A percentile compares a stretch with the other conserved stretches of the same genome.
Conservation (phyloP, 805 yeast species). For the Teunomyces cretensis region DNA sequence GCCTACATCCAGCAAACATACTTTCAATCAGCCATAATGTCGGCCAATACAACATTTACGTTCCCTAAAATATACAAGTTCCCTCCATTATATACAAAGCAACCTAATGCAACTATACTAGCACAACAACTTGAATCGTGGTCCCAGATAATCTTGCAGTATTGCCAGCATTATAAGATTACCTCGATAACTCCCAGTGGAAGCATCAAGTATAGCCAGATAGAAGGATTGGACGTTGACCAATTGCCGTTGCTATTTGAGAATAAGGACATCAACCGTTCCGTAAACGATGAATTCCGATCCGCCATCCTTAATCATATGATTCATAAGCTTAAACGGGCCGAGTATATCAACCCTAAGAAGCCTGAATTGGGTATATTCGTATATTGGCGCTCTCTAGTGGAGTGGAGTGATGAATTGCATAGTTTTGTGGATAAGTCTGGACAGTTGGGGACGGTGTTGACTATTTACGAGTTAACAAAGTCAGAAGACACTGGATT, state of each 20-base stretch:
- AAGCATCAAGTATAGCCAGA: constrained; percentile 26
- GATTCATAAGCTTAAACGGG: constrained; percentile 51
- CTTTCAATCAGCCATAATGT: background rate
- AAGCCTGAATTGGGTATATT: constrained; percentile 66
- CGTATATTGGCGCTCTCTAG: constrained; percentile 59
- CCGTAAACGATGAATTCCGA: constrained; percentile 54
- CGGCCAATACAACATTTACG: constrained; percentile 15
- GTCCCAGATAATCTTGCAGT: constrained; percentile 62
- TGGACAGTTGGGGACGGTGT: constrained; percentile 73
- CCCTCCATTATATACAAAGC: constrained; percentile 91
- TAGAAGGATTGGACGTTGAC: constrained; percentile 14
- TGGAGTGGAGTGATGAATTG: constrained; percentile 38
- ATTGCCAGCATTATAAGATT: constrained; percentile 54
- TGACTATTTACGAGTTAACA: constrained; percentile 79
- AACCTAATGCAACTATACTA: constrained; percentile 78
- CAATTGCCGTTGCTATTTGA: constrained; percentile 44
- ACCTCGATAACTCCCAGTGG: constrained; percentile 30
- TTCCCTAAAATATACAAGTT: constrained; percentile 53
- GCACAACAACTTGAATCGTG: constrained; percentile 78
- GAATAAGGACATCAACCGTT: constrained; percentile 51
- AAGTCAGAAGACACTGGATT: constrained; percentile 58
- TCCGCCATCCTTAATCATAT: constrained; percentile 56
- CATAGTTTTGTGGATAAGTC: constrained; percentile 53
- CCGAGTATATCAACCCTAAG: constrained; percentile 51
- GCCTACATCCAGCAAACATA: background rate